These are phyloP conservation scores for Medicago arabica DNA, from an alignment of 306 rosid species.

Conservation along the genomic window DNA sequence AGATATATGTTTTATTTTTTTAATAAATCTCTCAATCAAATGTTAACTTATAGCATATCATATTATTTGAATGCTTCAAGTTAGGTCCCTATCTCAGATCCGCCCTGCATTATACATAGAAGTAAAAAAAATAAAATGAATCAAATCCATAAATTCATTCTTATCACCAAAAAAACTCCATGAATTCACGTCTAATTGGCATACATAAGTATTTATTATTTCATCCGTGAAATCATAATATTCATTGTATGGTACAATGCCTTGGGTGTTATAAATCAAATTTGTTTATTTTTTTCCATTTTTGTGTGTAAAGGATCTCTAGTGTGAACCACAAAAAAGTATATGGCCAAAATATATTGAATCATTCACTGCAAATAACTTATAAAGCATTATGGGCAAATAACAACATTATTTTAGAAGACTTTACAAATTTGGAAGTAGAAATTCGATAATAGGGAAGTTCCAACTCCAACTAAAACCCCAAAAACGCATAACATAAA, in stretches of 20 bases:
- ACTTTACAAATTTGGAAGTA: slow-evolving; percentile 28
- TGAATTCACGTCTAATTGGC: not conserved
- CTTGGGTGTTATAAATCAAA: not conserved
- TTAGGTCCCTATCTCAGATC: no score
- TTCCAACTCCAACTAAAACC: slow-evolving; percentile 27
- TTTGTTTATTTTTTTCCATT: not conserved
- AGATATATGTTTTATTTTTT: no score
- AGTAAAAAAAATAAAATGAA: not conserved
- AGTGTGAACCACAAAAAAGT: not conserved
- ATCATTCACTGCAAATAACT: not conserved
- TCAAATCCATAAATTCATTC: not conserved
- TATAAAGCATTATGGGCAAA: not conserved
- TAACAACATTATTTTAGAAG: slow-evolving; percentile 15
- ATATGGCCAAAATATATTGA: not conserved
- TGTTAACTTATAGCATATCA: no score
- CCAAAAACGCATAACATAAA: slow-evolving; percentile 31
- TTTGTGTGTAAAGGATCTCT: not conserved
- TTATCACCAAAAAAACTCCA: not conserved
- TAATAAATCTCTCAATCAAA: no score
- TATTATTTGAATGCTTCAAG: no score
- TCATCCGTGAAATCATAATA: not conserved
- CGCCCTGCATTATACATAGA: no score
- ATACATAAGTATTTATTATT: not conserved
- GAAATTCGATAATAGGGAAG: slow-evolving; percentile 13
- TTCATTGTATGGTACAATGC: not conserved